phyloP scores from a whole-genome alignment of 805 yeast genomes.

The Pichia sporocuriosa region DNA sequence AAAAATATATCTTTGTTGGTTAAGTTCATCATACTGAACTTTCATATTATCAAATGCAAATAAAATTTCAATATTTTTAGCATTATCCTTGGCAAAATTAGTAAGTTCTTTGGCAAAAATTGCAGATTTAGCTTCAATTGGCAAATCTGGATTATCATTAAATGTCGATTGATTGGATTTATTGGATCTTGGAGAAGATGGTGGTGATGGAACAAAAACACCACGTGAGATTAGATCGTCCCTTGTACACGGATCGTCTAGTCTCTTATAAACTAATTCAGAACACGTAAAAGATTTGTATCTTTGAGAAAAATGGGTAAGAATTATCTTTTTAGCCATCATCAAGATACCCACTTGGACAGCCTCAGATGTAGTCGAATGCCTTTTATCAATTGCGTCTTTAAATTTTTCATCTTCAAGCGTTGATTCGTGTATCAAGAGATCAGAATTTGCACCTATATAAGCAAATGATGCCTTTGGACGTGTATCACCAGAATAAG shows the following conservation, averaged over 20 bases:
- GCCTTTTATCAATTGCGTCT: slow-evolving; percentile 79
- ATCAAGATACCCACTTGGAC: slow-evolving; percentile 59
- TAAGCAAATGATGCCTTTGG: slow-evolving; percentile 58
- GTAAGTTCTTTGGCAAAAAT: slow-evolving; percentile 18
- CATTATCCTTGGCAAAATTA: slow-evolving; percentile 20
- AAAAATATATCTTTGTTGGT: slow-evolving; percentile 25
- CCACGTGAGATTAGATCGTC: slow-evolving; percentile 6
- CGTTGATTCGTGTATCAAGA: slow-evolving; percentile 90
- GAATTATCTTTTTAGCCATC: slow-evolving; percentile 62
- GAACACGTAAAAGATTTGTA: slow-evolving; percentile 49
- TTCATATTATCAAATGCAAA: slow-evolving; percentile 67
- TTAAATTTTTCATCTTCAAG: slow-evolving; percentile 68
- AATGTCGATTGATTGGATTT: slow-evolving; percentile 12
- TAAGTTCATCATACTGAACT: slow-evolving; percentile 38
- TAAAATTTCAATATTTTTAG: slow-evolving; percentile 25
- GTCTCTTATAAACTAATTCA: slow-evolving; percentile 20
- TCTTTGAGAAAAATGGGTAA: slow-evolving; percentile 92
- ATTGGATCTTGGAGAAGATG: slow-evolving; percentile 13
- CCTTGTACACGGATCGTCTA: slow-evolving; percentile 15
- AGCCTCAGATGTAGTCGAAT: slow-evolving; percentile 87
- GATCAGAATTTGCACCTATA: slow-evolving; percentile 60
- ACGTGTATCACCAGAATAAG: slow-evolving; percentile 94
- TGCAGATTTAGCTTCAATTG: slow-evolving; percentile 18
- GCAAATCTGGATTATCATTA: slow-evolving; percentile 15
- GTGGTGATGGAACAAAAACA: not conserved